Conservation (phyloP, 495 filamentous ascomycete species). For the Neurospora sp. region DNA sequence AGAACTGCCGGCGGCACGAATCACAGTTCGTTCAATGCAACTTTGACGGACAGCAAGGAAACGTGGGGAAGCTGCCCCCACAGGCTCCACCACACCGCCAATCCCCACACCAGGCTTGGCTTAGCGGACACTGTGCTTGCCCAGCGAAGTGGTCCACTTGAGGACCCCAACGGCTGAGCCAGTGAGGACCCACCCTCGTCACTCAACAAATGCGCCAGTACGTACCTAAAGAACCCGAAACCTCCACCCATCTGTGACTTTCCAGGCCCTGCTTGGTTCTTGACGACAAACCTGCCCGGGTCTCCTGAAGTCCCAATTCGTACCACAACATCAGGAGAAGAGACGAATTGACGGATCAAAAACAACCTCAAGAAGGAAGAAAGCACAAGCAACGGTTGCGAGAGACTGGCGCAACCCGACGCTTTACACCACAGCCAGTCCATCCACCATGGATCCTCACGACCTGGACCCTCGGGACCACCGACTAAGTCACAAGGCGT, state of each 20-base stretch:
- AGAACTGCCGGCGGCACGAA: not conserved
- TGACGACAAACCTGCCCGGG: not conserved
- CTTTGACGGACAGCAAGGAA: not conserved
- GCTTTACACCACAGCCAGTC: not conserved
- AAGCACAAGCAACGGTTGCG: not conserved
- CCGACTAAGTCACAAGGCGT: constrained; percentile 18
- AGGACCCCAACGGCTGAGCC: not conserved
- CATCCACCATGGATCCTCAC: constrained; percentile 19
- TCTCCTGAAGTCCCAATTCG: not conserved
- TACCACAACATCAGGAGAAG: not conserved
- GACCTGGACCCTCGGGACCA: constrained; percentile 11
- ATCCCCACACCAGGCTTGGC: not conserved
- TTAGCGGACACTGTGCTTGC: not conserved
- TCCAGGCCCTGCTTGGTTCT: not conserved
- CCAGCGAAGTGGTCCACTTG: not conserved
- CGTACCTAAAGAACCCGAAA: not conserved
- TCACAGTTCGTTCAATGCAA: not conserved
- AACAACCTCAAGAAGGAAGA: not conserved
- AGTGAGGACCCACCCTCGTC: not conserved
- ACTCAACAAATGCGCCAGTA: not conserved
- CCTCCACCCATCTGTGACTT: not conserved
- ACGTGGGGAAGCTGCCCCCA: not conserved
- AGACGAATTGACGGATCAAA: not conserved
- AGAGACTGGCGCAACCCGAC: not conserved
- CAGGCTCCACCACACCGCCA: not conserved